Base-by-base conservation (phyloP, 768 basidiomycete genomes). In the Epithele typhae region DNA sequence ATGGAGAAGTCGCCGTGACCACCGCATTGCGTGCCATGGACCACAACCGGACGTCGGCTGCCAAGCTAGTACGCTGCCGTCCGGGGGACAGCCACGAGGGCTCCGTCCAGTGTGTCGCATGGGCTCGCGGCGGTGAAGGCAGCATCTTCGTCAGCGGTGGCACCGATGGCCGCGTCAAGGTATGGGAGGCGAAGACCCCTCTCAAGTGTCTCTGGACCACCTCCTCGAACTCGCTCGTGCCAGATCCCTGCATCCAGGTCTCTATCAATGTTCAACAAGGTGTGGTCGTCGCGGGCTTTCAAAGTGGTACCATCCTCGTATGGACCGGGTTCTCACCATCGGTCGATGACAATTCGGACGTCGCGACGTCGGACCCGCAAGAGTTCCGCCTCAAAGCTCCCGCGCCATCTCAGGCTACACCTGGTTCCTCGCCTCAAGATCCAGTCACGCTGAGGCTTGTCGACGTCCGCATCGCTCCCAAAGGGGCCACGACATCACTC, bases 1-100 rank as follows among this genome's bases (percentile, higher is more conserved):
- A 74, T 39, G 90, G 89, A 23, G 79, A 81, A 44, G 74, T 92
- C 7, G 74, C 80, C 0, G 68, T 87, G 24, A 78, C 81, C 37
- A 69, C 70, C 4, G 79, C 79, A 0, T 68, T 67, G 19, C 75
- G 73, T 27, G 78, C 76, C 17, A 82, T 87, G 75, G 82, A 85
- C 40, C 58, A 63, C 6, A 61, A 63, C 21, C 71, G 72, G 30
- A 66, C 72, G 37, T 68, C 72, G 2, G 64, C 66, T 10, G 72
- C 74, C 19, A 73, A 68, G 27, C 64, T 80, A 35, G 61, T 71
- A 18, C 66, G 73, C 46, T 84, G 82, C 49, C 46, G 52, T 8
- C 66, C 77, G n/a, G 57, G 59, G 4, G 85, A 91, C 27, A 70
- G 78, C 40, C 90, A 92, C 51, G 68, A 72, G n/a, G 82, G 79